A percentile compares a stretch with the other conserved stretches of the same genome.
Evolutionary conservation across 1,284 basidiomycete genomes (phyloP).

Genomic region (Heterobasidion irregulare): DNA sequence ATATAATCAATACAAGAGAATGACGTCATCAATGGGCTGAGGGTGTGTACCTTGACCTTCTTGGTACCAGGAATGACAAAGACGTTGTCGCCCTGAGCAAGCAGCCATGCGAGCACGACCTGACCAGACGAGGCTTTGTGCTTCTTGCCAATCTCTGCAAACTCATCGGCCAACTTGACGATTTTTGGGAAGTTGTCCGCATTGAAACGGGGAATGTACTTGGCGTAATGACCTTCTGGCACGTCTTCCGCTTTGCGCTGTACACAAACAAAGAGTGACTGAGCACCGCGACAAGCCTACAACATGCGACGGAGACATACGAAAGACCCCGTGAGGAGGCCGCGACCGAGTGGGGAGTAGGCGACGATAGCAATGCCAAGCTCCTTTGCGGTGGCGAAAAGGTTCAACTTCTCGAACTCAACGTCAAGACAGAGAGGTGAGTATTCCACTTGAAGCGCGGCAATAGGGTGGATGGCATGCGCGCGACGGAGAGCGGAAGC

Average conservation of each 20-base stretch:
- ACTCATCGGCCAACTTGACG: constrained; percentile 36
- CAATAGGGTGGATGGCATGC: constrained; percentile 49
- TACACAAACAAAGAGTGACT: not conserved
- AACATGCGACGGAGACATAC: not conserved
- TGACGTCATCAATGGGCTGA: not conserved
- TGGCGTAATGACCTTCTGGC: constrained; percentile 3
- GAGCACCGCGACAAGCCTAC: not conserved
- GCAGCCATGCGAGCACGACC: constrained; percentile 50
- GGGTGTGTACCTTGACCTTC: constrained; percentile 14
- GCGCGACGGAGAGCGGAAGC: constrained; percentile 44
- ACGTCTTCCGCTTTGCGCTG: not conserved
- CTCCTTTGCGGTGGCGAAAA: constrained; percentile 42
- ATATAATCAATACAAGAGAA: constrained; percentile 6
- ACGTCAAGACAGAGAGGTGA: constrained; percentile 44
- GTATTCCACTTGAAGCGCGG: constrained; percentile 52
- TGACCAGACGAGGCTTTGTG: constrained; percentile 46
- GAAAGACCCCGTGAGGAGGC: constrained; percentile 44
- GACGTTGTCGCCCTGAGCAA: constrained; percentile 27
- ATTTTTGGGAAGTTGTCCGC: constrained; percentile 51
- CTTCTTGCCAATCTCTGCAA: constrained; percentile 34
- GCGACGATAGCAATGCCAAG: constrained; percentile 47
- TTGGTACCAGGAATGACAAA: constrained; percentile 31
- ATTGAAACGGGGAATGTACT: constrained; percentile 18
- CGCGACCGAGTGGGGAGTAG: constrained; percentile 57
- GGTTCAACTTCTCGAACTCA: constrained; percentile 35